Evolutionary conservation across 176 grass and related monocot species (phyloP), one percentile per base, ranked within the genome.

Genomic region (Triticum dicoccoides): DNA sequence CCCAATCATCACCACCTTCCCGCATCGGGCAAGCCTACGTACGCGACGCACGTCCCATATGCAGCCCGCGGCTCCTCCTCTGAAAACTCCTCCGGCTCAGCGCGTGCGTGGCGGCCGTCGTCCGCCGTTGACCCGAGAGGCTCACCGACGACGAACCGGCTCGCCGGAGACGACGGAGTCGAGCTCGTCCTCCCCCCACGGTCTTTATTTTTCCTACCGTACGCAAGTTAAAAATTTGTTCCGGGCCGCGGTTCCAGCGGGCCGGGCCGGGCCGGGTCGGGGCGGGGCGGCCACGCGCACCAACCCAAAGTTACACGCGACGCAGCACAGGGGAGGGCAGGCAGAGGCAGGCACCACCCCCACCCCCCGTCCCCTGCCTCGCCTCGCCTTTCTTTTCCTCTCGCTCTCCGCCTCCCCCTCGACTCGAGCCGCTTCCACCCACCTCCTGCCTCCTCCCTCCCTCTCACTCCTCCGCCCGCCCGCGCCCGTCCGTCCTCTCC

Each of bases 361-460:
- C 62, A 9, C 74, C 47, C 37, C 17, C 61, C 9, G 44, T 25
- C 37, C 17, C 61, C 61, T 24, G 74, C 44, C 79, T 72, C 29
- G 67, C 38, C 27, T 70, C 32, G 18, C 61, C 67, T 45, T 69
- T 73, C 79, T 91, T 76, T 86, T 87, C 79, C 88, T 90, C 91
- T 93, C 73, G 86, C 79, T 75, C 86, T 89, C 84, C 80, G 80
- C 73, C 88, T 92, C 79, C 83, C 52, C 44, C 35, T 80, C 89
- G 38, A 84, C 33, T 72, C 87, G 66, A 87, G 76, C 77, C 89
- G 89, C 85, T 80, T 87, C 78, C 87, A 73, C 87, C 87, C 87
- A 87, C 85, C 69, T 72, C 85, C 67, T 38, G 17, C 74, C 68
- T 52, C 14, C 58, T 61, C 21, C 14, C 58, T 61, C 21, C 47